Evolutionary conservation across 2,329 filamentous ascomycete genomes (phyloP).

Genomic region (Xylariaceae sp.): DNA sequence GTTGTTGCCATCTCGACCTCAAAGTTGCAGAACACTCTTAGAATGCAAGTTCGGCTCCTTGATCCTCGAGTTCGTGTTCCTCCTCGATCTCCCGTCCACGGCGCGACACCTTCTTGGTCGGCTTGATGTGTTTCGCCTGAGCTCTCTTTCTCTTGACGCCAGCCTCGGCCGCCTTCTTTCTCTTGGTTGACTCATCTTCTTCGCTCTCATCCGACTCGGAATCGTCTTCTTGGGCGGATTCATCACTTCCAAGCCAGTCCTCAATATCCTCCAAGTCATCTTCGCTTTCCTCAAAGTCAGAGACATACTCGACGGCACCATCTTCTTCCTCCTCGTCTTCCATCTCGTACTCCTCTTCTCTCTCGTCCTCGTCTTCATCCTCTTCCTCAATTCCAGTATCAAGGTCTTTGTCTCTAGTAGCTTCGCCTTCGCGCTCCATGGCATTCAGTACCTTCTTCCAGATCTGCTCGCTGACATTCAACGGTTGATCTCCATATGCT

Average conservation of each 20-base stretch:
- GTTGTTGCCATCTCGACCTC: constrained; percentile 1
- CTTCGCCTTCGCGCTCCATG: constrained; percentile 83
- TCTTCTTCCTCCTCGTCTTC: constrained; percentile 66
- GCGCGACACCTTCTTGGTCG: constrained; percentile 55
- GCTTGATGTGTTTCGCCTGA: constrained; percentile 37
- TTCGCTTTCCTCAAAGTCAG: constrained; percentile 80
- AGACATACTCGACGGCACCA: constrained; percentile 86
- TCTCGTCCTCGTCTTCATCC: constrained; percentile 64
- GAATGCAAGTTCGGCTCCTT: constrained; percentile 29
- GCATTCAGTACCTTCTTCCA: constrained; percentile 96
- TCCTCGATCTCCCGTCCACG: constrained; percentile 72
- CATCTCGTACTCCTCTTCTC: constrained; percentile 50
- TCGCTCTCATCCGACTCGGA: constrained; percentile 56
- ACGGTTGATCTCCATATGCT: constrained; percentile 87
- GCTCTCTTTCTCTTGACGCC: constrained; percentile 45
- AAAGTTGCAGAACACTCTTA: constrained; percentile 13
- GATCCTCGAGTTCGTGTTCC: constrained; percentile 58
- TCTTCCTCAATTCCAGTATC: constrained; percentile 83
- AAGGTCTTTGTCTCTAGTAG: constrained; percentile 76
- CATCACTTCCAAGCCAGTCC: constrained; percentile 82
- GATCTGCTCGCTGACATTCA: constrained; percentile 91
- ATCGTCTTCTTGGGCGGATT: constrained; percentile 54
- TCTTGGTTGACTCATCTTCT: constrained; percentile 45
- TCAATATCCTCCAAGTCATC: constrained; percentile 78
- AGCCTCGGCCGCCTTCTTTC: constrained; percentile 41